Evolutionary conservation across 139 green algal species (phyloP).

Genomic region (Zygnema cylindricum): DNA sequence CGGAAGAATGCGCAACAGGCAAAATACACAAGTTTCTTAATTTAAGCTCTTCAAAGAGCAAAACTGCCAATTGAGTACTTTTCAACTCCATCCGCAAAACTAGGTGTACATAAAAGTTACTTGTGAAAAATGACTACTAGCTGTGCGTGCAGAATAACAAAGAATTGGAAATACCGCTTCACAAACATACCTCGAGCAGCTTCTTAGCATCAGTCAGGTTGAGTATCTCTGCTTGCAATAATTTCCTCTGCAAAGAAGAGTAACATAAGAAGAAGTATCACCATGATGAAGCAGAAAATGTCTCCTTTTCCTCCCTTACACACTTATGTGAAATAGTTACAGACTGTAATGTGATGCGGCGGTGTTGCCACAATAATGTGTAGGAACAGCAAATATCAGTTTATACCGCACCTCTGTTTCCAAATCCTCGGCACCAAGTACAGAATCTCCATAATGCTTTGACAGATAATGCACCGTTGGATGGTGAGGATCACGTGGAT

Average conservation of each 20-base stretch:
- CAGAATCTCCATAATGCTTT: background rate
- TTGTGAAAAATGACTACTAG: no score
- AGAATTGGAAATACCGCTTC: no score
- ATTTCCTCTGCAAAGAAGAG: slow-evolving; percentile 16
- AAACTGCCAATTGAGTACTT: no score
- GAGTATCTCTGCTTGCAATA: background rate
- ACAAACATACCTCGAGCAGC: slow-evolving; percentile 18
- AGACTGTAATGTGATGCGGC: no score
- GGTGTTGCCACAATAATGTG: no score
- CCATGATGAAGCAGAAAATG: background rate
- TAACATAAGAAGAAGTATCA: background rate
- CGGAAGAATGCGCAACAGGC: no score
- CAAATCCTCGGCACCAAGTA: background rate
- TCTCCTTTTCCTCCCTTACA: background rate
- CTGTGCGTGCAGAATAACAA: background rate
- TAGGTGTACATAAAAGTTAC: no score
- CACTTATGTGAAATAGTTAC: no score
- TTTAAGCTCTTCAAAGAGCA: no score
- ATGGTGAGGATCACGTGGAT: background rate
- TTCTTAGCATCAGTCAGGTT: background rate
- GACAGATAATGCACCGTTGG: background rate
- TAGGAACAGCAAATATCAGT: no score
- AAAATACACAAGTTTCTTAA: no score
- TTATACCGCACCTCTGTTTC: background rate
- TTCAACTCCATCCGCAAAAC: no score